Evolutionary conservation across 495 filamentous ascomycete species (phyloP).

Genomic region (Penicillium coffeae): DNA sequence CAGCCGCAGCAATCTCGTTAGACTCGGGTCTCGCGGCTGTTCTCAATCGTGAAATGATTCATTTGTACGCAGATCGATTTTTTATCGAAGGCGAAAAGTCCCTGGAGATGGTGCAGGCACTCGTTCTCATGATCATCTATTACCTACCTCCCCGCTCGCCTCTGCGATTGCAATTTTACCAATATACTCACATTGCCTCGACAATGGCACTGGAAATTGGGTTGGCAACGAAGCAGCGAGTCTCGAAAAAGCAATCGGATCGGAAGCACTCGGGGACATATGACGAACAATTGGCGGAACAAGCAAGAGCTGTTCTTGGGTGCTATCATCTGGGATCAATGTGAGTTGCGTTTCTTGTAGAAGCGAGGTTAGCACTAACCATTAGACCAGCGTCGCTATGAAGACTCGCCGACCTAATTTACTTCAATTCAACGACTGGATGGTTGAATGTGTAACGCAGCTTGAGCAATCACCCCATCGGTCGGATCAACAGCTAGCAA

Average conservation of each 20-base stretch:
- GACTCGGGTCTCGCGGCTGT: conserved; percentile 39
- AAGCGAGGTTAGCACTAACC: conserved; percentile 4
- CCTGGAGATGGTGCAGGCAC: conserved; percentile 49
- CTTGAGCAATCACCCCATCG: conserved; percentile 35
- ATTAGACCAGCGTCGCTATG: conserved; percentile 41
- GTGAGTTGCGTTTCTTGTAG: conserved; percentile 18
- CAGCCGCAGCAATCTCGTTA: conserved; percentile 41
- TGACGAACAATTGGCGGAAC: conserved; percentile 38
- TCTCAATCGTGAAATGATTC: conserved; percentile 46
- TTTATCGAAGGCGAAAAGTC: conserved; percentile 50
- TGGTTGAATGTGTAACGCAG: conserved; percentile 42
- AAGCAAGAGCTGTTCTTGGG: conserved; percentile 41
- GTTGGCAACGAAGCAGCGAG: conserved; percentile 33
- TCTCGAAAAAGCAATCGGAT: conserved; percentile 19
- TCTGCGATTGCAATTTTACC: conserved; percentile 48
- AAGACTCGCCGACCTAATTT: conserved; percentile 48
- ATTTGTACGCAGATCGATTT: conserved; percentile 44
- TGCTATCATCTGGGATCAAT: conserved; percentile 48
- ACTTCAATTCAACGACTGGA: conserved; percentile 48
- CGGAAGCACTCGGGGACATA: conserved; percentile 17
- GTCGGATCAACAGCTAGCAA: conserved; percentile 39
- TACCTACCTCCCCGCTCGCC: conserved; percentile 48
- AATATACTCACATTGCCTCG: conserved; percentile 52
- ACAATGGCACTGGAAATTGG: conserved; percentile 55
- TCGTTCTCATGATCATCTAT: conserved; percentile 46